Percentiles rank a stretch among this genome's conserved stretches.
Conservation (phyloP, 176 grass and related monocot species). For the Elaeis guineensis region DNA sequence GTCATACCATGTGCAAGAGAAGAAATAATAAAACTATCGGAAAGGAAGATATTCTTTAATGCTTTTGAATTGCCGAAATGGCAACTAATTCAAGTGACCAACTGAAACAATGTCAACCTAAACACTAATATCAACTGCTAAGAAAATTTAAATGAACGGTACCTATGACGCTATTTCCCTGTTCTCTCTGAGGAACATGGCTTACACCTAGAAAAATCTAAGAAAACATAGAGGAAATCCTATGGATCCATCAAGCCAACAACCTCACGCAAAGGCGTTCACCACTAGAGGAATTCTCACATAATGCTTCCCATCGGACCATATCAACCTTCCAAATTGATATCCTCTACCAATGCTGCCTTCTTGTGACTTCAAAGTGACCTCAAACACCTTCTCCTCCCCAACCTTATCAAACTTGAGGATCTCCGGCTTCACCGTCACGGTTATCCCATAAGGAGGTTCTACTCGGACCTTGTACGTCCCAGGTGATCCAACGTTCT, state of each 20-base stretch:
- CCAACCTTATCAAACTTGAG: slow-evolving; percentile 35
- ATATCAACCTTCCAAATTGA: slow-evolving; percentile 55
- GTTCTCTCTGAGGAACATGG: too few relatives aligned
- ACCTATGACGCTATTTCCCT: too few relatives aligned
- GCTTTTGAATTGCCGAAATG: too few relatives aligned
- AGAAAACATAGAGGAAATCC: too few relatives aligned
- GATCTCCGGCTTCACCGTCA: slow-evolving; percentile 32
- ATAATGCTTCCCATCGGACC: slow-evolving; percentile 64
- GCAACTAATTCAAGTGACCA: too few relatives aligned
- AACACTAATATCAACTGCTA: too few relatives aligned
- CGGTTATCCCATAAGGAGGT: slow-evolving; percentile 25
- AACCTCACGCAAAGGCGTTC: slow-evolving; percentile 42
- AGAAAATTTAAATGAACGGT: too few relatives aligned
- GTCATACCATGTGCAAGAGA: too few relatives aligned
- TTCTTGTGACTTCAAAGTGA: slow-evolving; percentile 33
- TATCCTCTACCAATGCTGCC: slow-evolving; percentile 33
- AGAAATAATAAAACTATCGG: too few relatives aligned
- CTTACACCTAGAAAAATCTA: too few relatives aligned
- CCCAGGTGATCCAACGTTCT: slow-evolving; percentile 45
- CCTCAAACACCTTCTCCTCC: slow-evolving; percentile 45
- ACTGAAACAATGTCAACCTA: too few relatives aligned
- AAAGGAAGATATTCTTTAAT: too few relatives aligned
- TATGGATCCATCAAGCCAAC: not conserved
- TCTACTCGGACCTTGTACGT: slow-evolving; percentile 36
- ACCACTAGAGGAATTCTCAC: slow-evolving; percentile 53